Evolutionary conservation across 305 asterid species (phyloP), one percentile per base, ranked within the genome.

Genomic region (Fraxinus paxiana): DNA sequence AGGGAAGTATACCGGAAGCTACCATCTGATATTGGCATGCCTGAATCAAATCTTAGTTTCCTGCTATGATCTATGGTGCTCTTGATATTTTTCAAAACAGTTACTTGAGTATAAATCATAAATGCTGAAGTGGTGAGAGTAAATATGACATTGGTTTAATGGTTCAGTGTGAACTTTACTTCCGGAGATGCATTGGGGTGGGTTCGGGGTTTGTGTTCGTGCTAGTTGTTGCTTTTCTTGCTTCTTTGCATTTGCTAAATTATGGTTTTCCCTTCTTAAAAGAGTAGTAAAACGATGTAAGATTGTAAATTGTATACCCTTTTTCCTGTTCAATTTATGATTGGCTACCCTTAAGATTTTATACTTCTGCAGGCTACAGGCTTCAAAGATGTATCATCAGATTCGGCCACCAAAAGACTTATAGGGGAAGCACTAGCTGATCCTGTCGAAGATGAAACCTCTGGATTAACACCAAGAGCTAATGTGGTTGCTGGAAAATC

Each of bases 311-410:
- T 56, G 69, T 18, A 30, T 73, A 73, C 28, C 56, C 56, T 46
- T 43, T 75, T 84, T 77, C 15, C 75, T 81, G 76, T 48, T 77
- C 78, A 48, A 30, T 2, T 78, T 17, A 4, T 46, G 24, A 20
- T 51, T 51, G 22, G 24, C 63, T n/a, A 51, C 18, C 24, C 24
- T 51, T 17, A n/a, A 51, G 24, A n/a, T 51, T 51, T 17, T 20
- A 17, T 34, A 73, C 41, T 85, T 81, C 87, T 89, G 85, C 95
- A 96, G 99, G 87, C 92, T 82, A 85, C 85, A 71, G 91, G 90
- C 81, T 79, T 87, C 79, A 92, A 90, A 83, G 97, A 88, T 74
- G 91, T 82, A 54, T 34, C 86, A 80, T 77, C 90, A 77, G 91
- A 91, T 79, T 88, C 69, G 72, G 81, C 88, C 15, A 31, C 88